These are phyloP conservation scores for Annulohypoxylon moriforme DNA, from an alignment of 495 filamentous ascomycete species.

Conservation along the genomic window DNA sequence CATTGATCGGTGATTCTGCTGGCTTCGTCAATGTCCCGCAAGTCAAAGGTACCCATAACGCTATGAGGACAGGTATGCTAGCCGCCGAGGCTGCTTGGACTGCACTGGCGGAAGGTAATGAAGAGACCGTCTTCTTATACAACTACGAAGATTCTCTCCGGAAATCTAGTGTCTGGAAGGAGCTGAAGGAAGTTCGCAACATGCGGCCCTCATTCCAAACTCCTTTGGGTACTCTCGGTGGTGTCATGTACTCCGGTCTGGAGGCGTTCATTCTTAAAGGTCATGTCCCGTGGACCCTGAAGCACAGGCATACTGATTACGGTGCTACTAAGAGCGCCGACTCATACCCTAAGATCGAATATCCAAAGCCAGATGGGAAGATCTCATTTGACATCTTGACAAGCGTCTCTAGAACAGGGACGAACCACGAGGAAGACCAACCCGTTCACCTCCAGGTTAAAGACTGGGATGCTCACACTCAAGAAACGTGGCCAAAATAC, in stretches of 20 bases:
- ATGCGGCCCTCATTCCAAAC: conserved; percentile 94
- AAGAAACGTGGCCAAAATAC: conserved; percentile 84
- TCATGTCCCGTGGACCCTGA: conserved; percentile 90
- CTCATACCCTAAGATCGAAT: conserved; percentile 87
- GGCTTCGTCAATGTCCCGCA: conserved; percentile 98
- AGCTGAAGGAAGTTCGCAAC: conserved; percentile 94
- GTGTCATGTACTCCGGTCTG: conserved; percentile 91
- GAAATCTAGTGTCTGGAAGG: conserved; percentile 88
- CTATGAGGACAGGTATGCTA: conserved; percentile 97
- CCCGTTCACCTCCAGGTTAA: conserved; percentile 93
- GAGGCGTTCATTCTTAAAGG: conserved; percentile 91
- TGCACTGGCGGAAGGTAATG: conserved; percentile 70
- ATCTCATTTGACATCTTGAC: conserved; percentile 97
- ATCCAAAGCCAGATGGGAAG: conserved; percentile 94
- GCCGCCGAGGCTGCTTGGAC: conserved; percentile 89
- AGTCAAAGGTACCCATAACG: conserved; percentile 97
- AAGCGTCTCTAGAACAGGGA: conserved; percentile 91
- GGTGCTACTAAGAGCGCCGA: conserved; percentile 84
- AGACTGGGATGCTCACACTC: conserved; percentile 91
- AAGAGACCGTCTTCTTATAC: conserved; percentile 86
- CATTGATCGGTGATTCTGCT: conserved; percentile 94
- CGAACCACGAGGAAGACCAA: conserved; percentile 99
- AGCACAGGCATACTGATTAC: conserved; percentile 78
- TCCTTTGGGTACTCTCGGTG: conserved; percentile 85
- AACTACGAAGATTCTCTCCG: conserved; percentile 95